phyloP scores from a whole-genome alignment of 768 basidiomycete species.

The Amanita jacksonii region DNA sequence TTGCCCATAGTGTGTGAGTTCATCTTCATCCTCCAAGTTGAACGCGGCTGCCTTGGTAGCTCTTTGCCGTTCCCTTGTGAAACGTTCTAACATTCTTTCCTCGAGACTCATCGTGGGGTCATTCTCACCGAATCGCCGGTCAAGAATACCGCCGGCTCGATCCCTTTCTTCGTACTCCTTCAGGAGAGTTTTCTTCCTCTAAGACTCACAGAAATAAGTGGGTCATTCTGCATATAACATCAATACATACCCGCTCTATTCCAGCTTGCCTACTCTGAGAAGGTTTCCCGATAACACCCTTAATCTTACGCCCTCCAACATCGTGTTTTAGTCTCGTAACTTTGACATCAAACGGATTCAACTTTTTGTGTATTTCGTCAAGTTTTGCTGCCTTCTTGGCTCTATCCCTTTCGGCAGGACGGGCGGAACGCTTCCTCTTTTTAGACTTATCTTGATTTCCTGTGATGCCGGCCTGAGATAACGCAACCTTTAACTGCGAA shows the following conservation, averaged over 20 bases:
- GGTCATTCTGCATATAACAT: not conserved
- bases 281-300: constrained; percentile 75
- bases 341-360: constrained; percentile 93
- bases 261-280: constrained; percentile 87
- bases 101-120: constrained; percentile 89
- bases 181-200: constrained; percentile 83
- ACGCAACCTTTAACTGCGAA: constrained; percentile 79
- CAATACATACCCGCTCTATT: constrained; percentile 64
- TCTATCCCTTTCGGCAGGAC: constrained; percentile 57
- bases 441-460: constrained; percentile 46
- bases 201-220: constrained; percentile 7
- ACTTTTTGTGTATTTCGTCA: constrained; percentile 70
- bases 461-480: constrained; percentile 71
- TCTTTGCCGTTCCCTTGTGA: constrained; percentile 83
- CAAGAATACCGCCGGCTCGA: constrained; percentile 81
- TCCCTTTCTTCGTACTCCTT: constrained; percentile 81
- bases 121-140: constrained; percentile 94
- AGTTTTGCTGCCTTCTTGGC: constrained; percentile 75
- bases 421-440: constrained; percentile 58
- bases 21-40: constrained; percentile 88
- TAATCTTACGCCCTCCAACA: constrained; percentile 81
- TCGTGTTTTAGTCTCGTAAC: constrained; percentile 90
- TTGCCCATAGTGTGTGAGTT: constrained; percentile 87
- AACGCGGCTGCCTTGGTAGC: constrained; percentile 68
- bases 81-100: constrained; percentile 94